phyloP scores from a whole-genome alignment of 331 rosid genomes.

The Erythrophleum ivorense region DNA sequence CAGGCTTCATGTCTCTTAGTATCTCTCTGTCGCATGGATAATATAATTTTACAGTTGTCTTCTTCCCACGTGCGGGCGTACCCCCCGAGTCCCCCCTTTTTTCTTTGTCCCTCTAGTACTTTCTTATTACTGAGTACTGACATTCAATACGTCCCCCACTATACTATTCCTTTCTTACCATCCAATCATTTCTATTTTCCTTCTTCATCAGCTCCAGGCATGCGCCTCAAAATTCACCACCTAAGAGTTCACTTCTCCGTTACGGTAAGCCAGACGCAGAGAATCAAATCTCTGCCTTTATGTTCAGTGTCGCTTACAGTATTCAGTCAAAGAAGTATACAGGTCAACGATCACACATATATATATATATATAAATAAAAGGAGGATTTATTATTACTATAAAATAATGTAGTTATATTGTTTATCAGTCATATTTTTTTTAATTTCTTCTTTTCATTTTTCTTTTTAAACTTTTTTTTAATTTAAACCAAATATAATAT shows the following conservation, averaged over 20 bases:
- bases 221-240: not conserved
- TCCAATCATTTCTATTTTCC: not conserved
- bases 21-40: not conserved
- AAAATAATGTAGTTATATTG: too few relatives aligned
- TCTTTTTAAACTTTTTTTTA: too few relatives aligned
- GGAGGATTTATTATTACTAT: too few relatives aligned
- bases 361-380: too few relatives aligned
- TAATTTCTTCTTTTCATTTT: too few relatives aligned
- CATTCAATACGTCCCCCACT: not conserved
- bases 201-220: not conserved
- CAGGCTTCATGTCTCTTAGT: not conserved
- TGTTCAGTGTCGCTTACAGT: not conserved
- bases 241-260: not conserved
- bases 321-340: not conserved
- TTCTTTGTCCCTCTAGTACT: not conserved
- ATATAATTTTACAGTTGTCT: not conserved
- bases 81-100: not conserved
- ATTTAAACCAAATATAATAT: too few relatives aligned
- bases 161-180: not conserved
- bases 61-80: conserved; percentile 10
- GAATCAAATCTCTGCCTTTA: not conserved
- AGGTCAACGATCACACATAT: not conserved
- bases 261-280: not conserved
- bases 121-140: too few relatives aligned
- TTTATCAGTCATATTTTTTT: too few relatives aligned